phyloP scores from a whole-genome alignment of 1,284 basidiomycete genomes.

The Laetiporus sulphureus region DNA sequence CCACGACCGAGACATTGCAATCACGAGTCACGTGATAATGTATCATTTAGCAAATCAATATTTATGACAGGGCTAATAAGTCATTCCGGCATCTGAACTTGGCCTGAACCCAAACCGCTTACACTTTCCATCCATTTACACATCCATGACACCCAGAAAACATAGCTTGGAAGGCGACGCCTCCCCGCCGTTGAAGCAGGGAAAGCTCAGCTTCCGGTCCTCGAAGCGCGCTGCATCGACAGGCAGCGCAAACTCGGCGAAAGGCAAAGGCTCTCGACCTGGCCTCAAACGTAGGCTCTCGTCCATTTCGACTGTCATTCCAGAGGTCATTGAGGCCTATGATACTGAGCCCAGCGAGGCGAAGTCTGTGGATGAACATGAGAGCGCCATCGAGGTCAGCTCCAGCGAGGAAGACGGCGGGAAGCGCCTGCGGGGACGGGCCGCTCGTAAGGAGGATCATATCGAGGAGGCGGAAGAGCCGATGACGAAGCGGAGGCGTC shows the following conservation, averaged over 20 bases:
- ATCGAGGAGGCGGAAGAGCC: not conserved
- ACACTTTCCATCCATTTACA: no score
- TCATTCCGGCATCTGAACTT: no score
- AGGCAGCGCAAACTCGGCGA: not conserved
- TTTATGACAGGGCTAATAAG: no score
- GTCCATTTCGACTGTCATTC: not conserved
- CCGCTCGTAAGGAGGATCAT: not conserved
- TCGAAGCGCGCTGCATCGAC: constrained; percentile 7
- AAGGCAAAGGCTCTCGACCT: constrained; percentile 2
- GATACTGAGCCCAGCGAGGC: constrained; percentile 5
- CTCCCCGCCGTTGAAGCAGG: constrained; percentile 5
- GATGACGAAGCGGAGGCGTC: constrained; percentile 5
- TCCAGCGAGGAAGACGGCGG: not conserved
- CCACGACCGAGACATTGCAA: no score
- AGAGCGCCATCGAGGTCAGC: not conserved
- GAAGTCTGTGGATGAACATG: not conserved
- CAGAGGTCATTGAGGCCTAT: constrained; percentile 2
- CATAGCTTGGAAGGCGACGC: not conserved
- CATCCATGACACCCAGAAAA: no score
- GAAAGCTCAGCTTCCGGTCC: constrained; percentile 5
- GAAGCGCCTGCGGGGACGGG: not conserved
- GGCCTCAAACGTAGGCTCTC: constrained; percentile 1
- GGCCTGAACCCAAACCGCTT: no score
- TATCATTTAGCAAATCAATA: no score
- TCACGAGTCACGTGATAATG: no score